Evolutionary conservation across 371 early-diverging fungal genomes (phyloP).

Genomic region (Thermomucor indicae-seudaticae): DNA sequence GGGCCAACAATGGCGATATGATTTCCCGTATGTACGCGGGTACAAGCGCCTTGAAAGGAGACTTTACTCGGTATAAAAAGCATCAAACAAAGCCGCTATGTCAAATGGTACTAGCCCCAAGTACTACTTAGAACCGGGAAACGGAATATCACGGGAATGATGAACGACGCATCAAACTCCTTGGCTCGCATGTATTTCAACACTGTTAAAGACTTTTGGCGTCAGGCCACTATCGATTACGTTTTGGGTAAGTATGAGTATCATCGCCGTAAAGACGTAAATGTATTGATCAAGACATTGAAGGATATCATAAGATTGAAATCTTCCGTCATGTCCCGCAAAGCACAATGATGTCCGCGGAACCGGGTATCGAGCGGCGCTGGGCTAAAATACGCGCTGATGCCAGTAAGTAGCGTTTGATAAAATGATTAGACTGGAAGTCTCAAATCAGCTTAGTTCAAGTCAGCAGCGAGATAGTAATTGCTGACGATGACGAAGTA

Average conservation of each 20-base stretch:
- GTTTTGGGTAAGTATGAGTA: constrained; percentile 23
- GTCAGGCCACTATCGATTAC: constrained; percentile 49
- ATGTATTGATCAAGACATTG: neutral
- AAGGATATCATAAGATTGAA: constrained; percentile 44
- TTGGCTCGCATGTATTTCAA: constrained; percentile 69
- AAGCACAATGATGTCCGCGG: constrained; percentile 43
- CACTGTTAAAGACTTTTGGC: constrained; percentile 64
- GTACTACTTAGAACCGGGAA: constrained; percentile 47
- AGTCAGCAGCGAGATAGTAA: constrained; percentile 56
- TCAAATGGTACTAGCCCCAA: neutral
- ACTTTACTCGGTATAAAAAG: constrained; percentile 53
- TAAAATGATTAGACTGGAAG: constrained; percentile 4
- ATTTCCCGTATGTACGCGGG: constrained; percentile 65
- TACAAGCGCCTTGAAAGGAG: constrained; percentile 70
- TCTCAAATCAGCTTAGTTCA: constrained; percentile 33
- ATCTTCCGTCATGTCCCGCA: constrained; percentile 44
- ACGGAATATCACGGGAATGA: constrained; percentile 64
- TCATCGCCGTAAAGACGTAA: neutral
- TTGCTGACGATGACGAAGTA: constrained; percentile 56
- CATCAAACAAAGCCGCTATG: neutral
- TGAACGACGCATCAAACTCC: constrained; percentile 74
- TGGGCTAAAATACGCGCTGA: constrained; percentile 45
- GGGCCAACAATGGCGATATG: constrained; percentile 69
- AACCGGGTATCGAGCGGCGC: constrained; percentile 49
- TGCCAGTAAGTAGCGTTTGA: constrained; percentile 32